Conservation (phyloP, 176 grass and related monocot species). For the Triticum aestivum region DNA sequence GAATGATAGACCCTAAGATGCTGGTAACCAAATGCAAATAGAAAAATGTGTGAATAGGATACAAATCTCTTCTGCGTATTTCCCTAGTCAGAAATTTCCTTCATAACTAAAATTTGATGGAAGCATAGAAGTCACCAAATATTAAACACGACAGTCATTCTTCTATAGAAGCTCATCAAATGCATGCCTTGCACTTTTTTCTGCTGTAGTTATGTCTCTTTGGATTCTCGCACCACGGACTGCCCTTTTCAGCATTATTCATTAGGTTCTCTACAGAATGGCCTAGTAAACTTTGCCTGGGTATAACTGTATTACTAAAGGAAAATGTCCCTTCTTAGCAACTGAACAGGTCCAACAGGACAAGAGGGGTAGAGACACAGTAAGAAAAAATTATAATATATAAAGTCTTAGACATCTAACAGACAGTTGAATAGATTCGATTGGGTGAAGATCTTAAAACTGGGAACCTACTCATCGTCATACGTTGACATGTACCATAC, state of each 20-base stretch:
- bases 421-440: background rate
- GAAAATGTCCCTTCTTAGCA: no score
- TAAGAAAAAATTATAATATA: background rate
- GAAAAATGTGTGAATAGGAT: background rate
- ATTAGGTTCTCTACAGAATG: background rate
- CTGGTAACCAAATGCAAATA: background rate
- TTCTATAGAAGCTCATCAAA: background rate
- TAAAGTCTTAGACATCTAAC: background rate
- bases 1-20: background rate
- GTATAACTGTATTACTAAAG: background rate
- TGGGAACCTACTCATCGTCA: background rate
- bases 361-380: background rate
- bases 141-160: background rate
- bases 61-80: background rate
- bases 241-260: background rate
- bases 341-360: no score
- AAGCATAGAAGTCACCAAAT: no score
- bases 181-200: background rate
- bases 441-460: background rate
- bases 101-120: no score
- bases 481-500: background rate
- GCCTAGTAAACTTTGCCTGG: background rate
- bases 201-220: background rate
- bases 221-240: background rate
- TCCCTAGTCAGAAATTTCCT: background rate